These are phyloP conservation scores for Fusarium circinatum DNA, from an alignment of 2,329 filamentous ascomycete species.

Conservation along the genomic window DNA sequence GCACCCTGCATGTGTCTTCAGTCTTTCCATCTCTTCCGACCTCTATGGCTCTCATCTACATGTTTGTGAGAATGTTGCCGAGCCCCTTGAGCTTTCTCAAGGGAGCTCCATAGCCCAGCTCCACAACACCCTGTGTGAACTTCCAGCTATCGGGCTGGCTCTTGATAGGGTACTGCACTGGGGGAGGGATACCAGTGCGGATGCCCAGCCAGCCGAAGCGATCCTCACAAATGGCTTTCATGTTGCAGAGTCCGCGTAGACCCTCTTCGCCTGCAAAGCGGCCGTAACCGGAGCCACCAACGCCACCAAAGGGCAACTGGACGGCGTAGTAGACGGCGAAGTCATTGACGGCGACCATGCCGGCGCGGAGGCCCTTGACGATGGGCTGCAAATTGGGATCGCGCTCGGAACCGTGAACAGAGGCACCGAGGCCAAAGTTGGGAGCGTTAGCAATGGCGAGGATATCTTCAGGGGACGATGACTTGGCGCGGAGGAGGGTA, in stretches of 20 bases:
- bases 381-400: constrained; percentile 71
- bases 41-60: constrained; percentile 39
- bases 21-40: neutral
- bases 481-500: constrained; percentile 79
- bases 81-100: constrained; percentile 54
- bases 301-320: constrained; percentile 92
- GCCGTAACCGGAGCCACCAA: constrained; percentile 90
- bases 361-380: constrained; percentile 76
- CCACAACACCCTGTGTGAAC: constrained; percentile 70
- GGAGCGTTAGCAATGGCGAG: constrained; percentile 86
- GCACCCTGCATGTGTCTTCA: neutral
- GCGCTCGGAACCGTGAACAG: constrained; percentile 80
- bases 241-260: constrained; percentile 83
- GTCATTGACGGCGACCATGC: constrained; percentile 96
- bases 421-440: constrained; percentile 85
- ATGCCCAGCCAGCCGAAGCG: constrained; percentile 69
- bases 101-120: constrained; percentile 65
- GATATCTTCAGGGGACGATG: constrained; percentile 69
- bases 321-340: constrained; percentile 95
- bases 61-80: constrained; percentile 56
- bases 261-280: constrained; percentile 93
- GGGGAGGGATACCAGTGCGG: constrained; percentile 80
- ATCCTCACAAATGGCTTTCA: constrained; percentile 88
- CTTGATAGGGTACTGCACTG: constrained; percentile 82
- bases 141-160: constrained; percentile 72